Percentiles rank a stretch among this genome's conserved stretches.
Conservation (phyloP, 345 rosid genomes). For the Linum usitatissimum region DNA sequence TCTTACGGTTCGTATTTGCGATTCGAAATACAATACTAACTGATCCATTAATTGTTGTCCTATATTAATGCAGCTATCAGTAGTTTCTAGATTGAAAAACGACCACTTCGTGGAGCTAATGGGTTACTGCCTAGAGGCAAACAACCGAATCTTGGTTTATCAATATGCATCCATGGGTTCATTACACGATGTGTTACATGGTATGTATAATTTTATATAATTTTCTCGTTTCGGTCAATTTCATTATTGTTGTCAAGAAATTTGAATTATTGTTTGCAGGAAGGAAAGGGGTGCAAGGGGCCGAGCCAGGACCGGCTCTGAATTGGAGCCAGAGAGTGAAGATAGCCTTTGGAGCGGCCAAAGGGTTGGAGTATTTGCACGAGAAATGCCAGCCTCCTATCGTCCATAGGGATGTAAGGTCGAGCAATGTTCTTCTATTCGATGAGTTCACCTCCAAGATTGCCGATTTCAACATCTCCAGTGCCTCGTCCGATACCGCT, state of each 20-base stretch:
- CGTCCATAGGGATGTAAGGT: constrained; percentile 87
- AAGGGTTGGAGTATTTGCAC: constrained; percentile 85
- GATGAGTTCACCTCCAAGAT: constrained; percentile 73
- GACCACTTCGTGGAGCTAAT: constrained; percentile 75
- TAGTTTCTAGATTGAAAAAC: constrained; percentile 75
- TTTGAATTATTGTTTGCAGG: constrained; percentile 28
- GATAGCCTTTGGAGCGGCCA: constrained; percentile 83
- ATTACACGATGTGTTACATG: constrained; percentile 86
- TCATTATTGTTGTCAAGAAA: too few species aligned
- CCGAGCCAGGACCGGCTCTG: constrained; percentile 88
- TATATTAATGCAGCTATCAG: constrained; percentile 47
- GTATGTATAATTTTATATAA: constrained; percentile 17
- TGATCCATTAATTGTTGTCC: not conserved
- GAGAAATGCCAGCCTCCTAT: constrained; percentile 89
- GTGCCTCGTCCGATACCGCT: constrained; percentile 74
- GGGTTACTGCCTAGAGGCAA: constrained; percentile 74
- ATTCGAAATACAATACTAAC: not conserved
- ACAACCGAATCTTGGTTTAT: constrained; percentile 64
- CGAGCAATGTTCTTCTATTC: constrained; percentile 86
- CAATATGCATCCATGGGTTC: constrained; percentile 78
- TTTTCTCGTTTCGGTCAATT: too few species aligned
- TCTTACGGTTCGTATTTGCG: not conserved
- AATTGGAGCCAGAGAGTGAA: constrained; percentile 88
- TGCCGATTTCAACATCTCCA: constrained; percentile 88
- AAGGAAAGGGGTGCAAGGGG: constrained; percentile 89